These are phyloP conservation scores for Globisporangium radiosum DNA, from an alignment of 352 stramenopile genomes.

Conservation along the genomic window DNA sequence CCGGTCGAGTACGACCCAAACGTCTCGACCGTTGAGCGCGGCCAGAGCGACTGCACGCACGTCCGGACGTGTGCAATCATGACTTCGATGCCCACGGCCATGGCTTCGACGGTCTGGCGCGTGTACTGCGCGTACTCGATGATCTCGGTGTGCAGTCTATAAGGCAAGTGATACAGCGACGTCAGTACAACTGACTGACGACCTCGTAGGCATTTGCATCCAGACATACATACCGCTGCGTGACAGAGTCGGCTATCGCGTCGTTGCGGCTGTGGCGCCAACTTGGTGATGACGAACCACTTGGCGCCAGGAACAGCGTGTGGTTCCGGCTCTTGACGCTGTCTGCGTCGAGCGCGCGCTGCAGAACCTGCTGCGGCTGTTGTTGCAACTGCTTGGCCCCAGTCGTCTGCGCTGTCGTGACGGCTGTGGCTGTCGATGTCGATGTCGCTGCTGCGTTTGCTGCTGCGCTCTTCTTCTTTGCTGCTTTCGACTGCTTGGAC, in stretches of 20 bases:
- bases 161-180: not conserved
- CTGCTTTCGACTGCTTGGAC: constrained; percentile 22
- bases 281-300: constrained; percentile 15
- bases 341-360: constrained; percentile 29
- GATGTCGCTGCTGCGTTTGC: constrained; percentile 14
- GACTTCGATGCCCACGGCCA: constrained; percentile 79
- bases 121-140: constrained; percentile 72
- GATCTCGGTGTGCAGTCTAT: constrained; percentile 72
- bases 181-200: not conserved
- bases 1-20: constrained; percentile 85
- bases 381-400: not conserved
- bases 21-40: constrained; percentile 66
- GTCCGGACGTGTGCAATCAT: constrained; percentile 72
- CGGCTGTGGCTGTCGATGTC: constrained; percentile 4
- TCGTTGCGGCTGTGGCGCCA: constrained; percentile 26
- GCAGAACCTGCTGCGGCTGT: constrained; percentile 6
- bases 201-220: not conserved
- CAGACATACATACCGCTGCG: constrained; percentile 16
- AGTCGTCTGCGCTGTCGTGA: not conserved
- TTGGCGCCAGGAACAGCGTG: constrained; percentile 50
- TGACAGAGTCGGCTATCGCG: constrained; percentile 16
- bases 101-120: constrained; percentile 55
- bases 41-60: constrained; percentile 68
- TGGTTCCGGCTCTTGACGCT: constrained; percentile 70
- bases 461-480: constrained; percentile 23